Conservation (phyloP, 2,329 filamentous ascomycete species). For the Chaetomiaceae sp. region DNA sequence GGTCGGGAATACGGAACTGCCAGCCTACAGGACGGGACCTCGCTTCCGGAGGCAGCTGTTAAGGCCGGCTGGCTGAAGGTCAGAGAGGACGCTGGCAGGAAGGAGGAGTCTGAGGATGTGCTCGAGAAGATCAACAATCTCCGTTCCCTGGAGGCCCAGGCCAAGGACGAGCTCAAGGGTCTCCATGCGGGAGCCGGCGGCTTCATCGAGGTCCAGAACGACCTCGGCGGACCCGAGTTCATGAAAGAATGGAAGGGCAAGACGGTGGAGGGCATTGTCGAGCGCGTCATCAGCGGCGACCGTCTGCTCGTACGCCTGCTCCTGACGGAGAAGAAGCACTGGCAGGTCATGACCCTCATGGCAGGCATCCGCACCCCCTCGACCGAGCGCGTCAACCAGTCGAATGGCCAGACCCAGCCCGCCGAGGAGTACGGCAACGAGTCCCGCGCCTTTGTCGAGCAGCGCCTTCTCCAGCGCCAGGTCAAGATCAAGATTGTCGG, state of each 20-base stretch:
- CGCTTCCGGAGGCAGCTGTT: slow-evolving; percentile 76
- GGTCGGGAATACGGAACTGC: slow-evolving; percentile 85
- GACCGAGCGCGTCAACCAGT: slow-evolving; percentile 77
- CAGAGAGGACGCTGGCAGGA: slow-evolving; percentile 86
- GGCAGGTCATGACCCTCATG: slow-evolving; percentile 82
- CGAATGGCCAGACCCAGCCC: slow-evolving; percentile 73
- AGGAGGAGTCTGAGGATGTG: slow-evolving; percentile 78
- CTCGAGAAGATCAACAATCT: slow-evolving; percentile 70
- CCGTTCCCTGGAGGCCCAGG: slow-evolving; percentile 69
- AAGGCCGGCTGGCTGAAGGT: slow-evolving; percentile 90
- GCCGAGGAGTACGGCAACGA: slow-evolving; percentile 89
- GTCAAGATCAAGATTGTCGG: slow-evolving; percentile 81
- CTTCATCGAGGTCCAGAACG: slow-evolving; percentile 73
- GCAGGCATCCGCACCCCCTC: slow-evolving; percentile 85
- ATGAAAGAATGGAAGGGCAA: slow-evolving; percentile 80
- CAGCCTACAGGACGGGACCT: slow-evolving; percentile 67
- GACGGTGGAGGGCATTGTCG: slow-evolving; percentile 77
- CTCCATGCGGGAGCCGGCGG: slow-evolving; percentile 66
- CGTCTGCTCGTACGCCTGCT: slow-evolving; percentile 80
- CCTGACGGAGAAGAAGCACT: slow-evolving; percentile 74
- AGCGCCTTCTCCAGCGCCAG: slow-evolving; percentile 77
- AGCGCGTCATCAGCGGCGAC: slow-evolving; percentile 88
- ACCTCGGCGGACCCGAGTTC: slow-evolving; percentile 74
- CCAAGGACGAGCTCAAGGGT: slow-evolving; percentile 73
- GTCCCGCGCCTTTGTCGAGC: slow-evolving; percentile 81